phyloP scores from a whole-genome alignment of 345 rosid genomes.

The Populus davidiana region DNA sequence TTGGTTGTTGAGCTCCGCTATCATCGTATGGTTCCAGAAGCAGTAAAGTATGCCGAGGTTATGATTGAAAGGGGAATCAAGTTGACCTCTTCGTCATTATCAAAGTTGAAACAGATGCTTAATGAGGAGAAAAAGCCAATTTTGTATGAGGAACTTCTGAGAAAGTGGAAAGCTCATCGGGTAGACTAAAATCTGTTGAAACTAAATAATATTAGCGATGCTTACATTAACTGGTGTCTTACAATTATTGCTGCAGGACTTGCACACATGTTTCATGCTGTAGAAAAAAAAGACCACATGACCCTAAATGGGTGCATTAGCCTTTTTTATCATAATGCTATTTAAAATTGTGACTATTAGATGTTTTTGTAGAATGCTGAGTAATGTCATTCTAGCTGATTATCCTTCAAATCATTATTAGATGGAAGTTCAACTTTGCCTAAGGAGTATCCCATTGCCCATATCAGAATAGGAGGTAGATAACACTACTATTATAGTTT shows the following conservation, averaged over 20 bases:
- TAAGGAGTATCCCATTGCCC: neutral
- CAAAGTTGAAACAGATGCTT: constrained; percentile 47
- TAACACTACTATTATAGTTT: too few relatives aligned
- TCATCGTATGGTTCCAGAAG: constrained; percentile 49
- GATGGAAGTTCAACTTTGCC: neutral
- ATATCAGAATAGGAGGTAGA: too few relatives aligned
- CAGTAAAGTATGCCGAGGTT: constrained; percentile 53
- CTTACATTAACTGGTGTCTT: neutral
- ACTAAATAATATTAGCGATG: neutral
- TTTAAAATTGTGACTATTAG: too few relatives aligned
- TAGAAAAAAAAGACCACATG: neutral
- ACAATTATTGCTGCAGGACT: neutral
- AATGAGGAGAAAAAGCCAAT: constrained; percentile 26
- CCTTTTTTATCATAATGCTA: neutral
- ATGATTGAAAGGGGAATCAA: constrained; percentile 54
- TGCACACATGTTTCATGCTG: neutral
- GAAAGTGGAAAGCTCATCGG: constrained; percentile 36
- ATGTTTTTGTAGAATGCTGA: neutral
- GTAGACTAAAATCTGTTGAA: constrained; percentile 2
- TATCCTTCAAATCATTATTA: neutral
- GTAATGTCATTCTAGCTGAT: neutral
- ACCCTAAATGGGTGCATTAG: neutral
- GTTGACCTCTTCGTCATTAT: constrained; percentile 37
- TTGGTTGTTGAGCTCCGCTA: constrained; percentile 47
- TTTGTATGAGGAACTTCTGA: constrained; percentile 43